Percentiles rank a stretch among this genome's conserved stretches.
phyloP scores from a whole-genome alignment of 2,329 filamentous ascomycete species.

The Sporothrix phasma region DNA sequence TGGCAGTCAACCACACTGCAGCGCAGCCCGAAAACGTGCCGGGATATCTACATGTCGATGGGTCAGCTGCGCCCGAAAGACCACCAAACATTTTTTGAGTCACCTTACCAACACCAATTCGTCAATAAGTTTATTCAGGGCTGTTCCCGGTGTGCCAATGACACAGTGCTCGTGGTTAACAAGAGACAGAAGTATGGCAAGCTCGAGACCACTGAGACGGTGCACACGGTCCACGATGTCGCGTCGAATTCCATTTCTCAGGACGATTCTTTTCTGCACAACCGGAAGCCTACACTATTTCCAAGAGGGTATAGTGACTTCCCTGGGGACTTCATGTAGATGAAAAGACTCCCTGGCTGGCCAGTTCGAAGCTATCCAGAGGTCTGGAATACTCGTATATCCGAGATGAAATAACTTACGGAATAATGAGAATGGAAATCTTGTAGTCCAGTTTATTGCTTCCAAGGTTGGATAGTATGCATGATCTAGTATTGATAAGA shows the following conservation, averaged over 20 bases:
- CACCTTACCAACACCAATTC: constrained; percentile 59
- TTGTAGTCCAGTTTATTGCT: no score
- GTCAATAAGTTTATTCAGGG: constrained; percentile 57
- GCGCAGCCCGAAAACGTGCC: constrained; percentile 61
- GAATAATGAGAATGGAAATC: no score
- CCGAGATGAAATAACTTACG: no score
- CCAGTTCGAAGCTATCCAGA: no score
- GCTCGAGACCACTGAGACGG: constrained; percentile 74
- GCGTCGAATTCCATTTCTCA: constrained; percentile 24
- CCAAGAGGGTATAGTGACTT: neutral
- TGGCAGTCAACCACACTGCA: constrained; percentile 64
- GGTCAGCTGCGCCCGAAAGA: neutral
- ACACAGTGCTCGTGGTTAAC: constrained; percentile 79
- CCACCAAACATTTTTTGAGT: no score
- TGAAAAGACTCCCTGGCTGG: no score
- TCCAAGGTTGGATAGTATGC: no score
- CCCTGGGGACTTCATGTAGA: no score
- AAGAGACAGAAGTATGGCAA: constrained; percentile 74
- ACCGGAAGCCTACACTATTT: neutral
- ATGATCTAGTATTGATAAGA: neutral
- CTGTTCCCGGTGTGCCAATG: constrained; percentile 58
- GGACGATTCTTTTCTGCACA: neutral
- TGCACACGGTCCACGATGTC: constrained; percentile 60
- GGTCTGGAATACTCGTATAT: no score
- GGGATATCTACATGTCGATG: constrained; percentile 43